Evolutionary conservation across 768 basidiomycete species (phyloP), one percentile per base, ranked within the genome.

Genomic region (Hericium alpestre): DNA sequence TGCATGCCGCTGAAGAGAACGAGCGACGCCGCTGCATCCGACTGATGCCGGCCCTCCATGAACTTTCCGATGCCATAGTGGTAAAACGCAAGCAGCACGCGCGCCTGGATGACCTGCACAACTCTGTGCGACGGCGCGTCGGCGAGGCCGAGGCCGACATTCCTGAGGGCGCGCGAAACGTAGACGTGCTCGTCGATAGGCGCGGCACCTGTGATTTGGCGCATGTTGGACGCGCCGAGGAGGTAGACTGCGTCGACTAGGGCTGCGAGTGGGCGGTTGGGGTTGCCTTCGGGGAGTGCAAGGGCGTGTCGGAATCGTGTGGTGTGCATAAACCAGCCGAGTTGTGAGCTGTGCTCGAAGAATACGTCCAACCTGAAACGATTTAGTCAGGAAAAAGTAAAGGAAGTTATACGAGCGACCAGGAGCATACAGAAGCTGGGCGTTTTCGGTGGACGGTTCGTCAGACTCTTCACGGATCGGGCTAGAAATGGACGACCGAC

Each of bases 241-340:
- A 74, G 68, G 53, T 66, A 74, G 11, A 71, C 65, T 23, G 66
- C 71, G 38, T 74, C 74, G 61, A 84, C 73, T 27, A 82, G 76
- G 9, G 66, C 62, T 0, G 71, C 65, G 53, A 68, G 61, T 15
- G 68, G 57, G 8, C 65, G 57, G 16, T 67, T 65, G 37, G 69
- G 13, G 67, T 60, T 39, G 64, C 66, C 22, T 67, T 63, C 20
- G 65, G 70, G 41, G 66, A 69, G 41, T 39, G 60, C 54, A 10
- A 61, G 16, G 10, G 71, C 65, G 3, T 72, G 51, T 15, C 69
- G 70, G 56, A 86, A 80, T 4, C 81, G 76, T 5, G 68, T 61
- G 3, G 69, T 47, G 60, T 81, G 69, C 56, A 90, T 78, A 67
- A 88, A 90, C 64, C 89, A 82, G 6, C 84, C 84, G 57, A 87